Conservation (phyloP, 2,329 filamentous ascomycete species). For the Gremmenia infestans region DNA sequence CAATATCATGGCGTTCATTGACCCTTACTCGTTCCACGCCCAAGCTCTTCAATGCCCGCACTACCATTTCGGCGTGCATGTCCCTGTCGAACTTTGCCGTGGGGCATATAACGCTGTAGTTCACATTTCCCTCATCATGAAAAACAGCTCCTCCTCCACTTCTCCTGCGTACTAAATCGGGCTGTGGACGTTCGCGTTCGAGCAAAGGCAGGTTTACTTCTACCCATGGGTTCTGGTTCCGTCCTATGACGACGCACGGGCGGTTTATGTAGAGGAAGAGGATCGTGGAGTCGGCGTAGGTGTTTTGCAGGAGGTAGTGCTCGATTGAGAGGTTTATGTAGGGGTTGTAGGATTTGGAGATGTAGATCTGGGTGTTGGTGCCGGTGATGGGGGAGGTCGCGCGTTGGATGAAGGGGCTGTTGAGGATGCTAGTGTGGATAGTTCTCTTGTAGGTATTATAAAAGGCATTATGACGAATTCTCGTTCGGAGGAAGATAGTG, state of each 20-base stretch:
- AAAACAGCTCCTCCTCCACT: conserved; percentile 92
- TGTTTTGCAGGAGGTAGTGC: conserved; percentile 77
- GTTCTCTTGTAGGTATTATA: conserved; percentile 1
- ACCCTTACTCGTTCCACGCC: conserved; percentile 61
- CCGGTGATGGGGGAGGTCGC: conserved; percentile 36
- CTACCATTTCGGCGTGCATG: conserved; percentile 88
- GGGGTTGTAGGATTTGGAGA: conserved; percentile 65
- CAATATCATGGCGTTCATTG: conserved; percentile 91
- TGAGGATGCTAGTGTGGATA: conserved; percentile 5
- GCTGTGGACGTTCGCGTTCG: conserved; percentile 21
- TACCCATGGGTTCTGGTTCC: conserved; percentile 97
- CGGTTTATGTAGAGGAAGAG: conserved; percentile 86
- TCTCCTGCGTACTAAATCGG: conserved; percentile 71
- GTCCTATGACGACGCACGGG: conserved; percentile 83
- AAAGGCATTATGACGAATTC: neutral
- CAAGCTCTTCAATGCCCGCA: conserved; percentile 65
- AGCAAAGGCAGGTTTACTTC: conserved; percentile 74
- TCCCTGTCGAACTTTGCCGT: conserved; percentile 72
- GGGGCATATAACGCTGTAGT: conserved; percentile 89
- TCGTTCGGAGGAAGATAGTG: conserved; percentile 6
- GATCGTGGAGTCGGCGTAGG: conserved; percentile 65
- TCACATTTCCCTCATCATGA: conserved; percentile 88
- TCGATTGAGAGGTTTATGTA: conserved; percentile 92
- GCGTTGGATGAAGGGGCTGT: conserved; percentile 9
- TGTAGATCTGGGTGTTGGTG: conserved; percentile 60